Evolutionary conservation across 2,329 filamentous ascomycete genomes (phyloP), one percentile per base, ranked within the genome.

Genomic region (Botrytis fabae): DNA sequence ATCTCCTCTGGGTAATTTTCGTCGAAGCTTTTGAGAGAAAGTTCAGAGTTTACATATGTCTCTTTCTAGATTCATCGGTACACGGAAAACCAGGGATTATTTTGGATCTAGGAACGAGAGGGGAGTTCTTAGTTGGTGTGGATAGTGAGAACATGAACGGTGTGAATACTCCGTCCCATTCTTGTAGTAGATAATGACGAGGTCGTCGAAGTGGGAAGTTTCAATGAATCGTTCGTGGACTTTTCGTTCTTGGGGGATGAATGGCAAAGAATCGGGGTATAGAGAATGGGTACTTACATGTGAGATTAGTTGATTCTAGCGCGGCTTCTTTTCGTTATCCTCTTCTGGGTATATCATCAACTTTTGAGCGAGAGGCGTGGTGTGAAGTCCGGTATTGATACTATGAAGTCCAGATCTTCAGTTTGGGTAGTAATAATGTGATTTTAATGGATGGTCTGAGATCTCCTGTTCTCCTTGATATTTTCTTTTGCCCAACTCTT

Each of bases 241-340:
- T 48, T 9, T 16, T 22, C 5, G 5, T 46, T 22, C 44, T 20
- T 57, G 2, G n/a, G n/a, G 0, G 0, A 18, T 54, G 0, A 0
- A 18, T 54, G 0, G 5, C n/a, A 18, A n/a, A 18, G 14, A 18
- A 1, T n/a, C 3, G 12, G 14, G 14, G 1, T 51, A n/a, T 0
- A 16, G n/a, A 54, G 12, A 54, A 7, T 6, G 2, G n/a, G 6
- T 32, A 28, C 51, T 18, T 57, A 28, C 51, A 9, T 57, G 6
- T 28, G 5, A 4, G 12, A 2, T 6, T 8, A 28, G 14, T 9
- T 0, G n/a, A 9, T 18, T 28, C 3, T 2, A 28, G 7, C 14
- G 28, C 1, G 1, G 2, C 14, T 3, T 18, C 51, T 3, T 57
- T 18, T 32, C n/a, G 7, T 3, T 28, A 9, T 3, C 14, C 3